Evolutionary conservation across 2,329 filamentous ascomycete species (phyloP).

Genomic region (Boeremia lycopersici): DNA sequence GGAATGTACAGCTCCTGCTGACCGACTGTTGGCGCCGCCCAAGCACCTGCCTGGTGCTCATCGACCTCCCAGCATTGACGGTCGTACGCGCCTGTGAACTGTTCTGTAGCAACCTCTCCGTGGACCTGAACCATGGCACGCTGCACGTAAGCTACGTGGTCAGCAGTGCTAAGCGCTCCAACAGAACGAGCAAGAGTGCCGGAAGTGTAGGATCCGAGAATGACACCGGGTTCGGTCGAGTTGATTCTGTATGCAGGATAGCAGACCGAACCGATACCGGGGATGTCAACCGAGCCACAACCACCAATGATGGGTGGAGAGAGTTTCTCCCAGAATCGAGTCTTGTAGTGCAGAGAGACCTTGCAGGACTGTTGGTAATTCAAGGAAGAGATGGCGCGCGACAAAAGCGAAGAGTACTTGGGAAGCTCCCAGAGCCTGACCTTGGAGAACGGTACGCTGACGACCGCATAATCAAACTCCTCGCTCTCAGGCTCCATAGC

Average conservation of each 20-base stretch:
- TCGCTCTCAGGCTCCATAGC: constrained; percentile 52
- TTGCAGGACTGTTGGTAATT: constrained; percentile 60
- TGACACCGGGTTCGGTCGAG: constrained; percentile 64
- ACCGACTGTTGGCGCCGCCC: constrained; percentile 65
- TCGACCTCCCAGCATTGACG: constrained; percentile 70
- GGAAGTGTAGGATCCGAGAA: constrained; percentile 65
- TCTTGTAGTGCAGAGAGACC: constrained; percentile 70
- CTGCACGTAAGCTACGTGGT: constrained; percentile 68
- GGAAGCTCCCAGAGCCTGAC: constrained; percentile 68
- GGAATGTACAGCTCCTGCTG: constrained; percentile 74
- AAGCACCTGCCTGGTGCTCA: constrained; percentile 65
- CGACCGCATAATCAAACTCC: constrained; percentile 70
- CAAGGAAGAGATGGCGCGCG: constrained; percentile 55
- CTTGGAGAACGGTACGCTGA: constrained; percentile 68
- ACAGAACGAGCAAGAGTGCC: constrained; percentile 55
- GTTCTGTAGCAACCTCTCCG: constrained; percentile 62
- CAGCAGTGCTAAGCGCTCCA: constrained; percentile 58
- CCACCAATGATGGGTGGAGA: constrained; percentile 66
- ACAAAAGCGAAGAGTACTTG: constrained; percentile 56
- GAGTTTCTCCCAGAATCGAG: constrained; percentile 65
- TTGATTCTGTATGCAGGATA: constrained; percentile 73
- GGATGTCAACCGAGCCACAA: constrained; percentile 66
- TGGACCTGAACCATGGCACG: constrained; percentile 73
- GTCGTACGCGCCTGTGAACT: constrained; percentile 70
- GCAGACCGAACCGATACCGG: constrained; percentile 66